These are phyloP conservation scores for Ceratobasidium sp. DNA, from an alignment of 1,284 basidiomycete genomes.

Conservation along the genomic window DNA sequence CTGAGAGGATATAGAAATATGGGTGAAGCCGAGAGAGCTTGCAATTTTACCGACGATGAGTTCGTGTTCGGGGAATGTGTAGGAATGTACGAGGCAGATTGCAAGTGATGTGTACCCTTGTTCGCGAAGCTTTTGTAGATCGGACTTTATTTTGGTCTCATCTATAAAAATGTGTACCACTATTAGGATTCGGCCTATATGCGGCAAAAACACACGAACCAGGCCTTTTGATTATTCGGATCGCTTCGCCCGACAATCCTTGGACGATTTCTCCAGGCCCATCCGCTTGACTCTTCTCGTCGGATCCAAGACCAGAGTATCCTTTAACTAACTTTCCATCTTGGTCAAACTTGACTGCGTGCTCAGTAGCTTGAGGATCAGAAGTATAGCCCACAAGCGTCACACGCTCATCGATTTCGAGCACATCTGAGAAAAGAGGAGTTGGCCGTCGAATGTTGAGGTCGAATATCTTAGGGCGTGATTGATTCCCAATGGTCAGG, in stretches of 20 bases:
- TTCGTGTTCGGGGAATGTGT: conserved; percentile 91
- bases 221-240: conserved; percentile 84
- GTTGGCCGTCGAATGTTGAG: conserved; percentile 85
- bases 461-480: conserved; percentile 91
- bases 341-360: conserved; percentile 81
- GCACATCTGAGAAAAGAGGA: conserved; percentile 83
- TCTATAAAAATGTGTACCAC: conserved; percentile 63
- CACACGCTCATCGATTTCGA: conserved; percentile 95
- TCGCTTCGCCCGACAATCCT: conserved; percentile 93
- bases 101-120: conserved; percentile 88
- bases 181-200: not conserved
- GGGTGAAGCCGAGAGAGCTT: conserved; percentile 82
- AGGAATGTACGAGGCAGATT: conserved; percentile 91
- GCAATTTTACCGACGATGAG: conserved; percentile 80
- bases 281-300: conserved; percentile 74
- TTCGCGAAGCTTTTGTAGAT: conserved; percentile 78
- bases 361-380: conserved; percentile 83
- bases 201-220: conserved; percentile 60
- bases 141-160: conserved; percentile 64
- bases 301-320: conserved; percentile 82
- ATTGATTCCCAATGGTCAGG: conserved; percentile 92
- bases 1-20: conserved; percentile 90
- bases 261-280: conserved; percentile 83
- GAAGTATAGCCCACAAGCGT: conserved; percentile 94
- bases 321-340: conserved; percentile 75